Conservation (phyloP, 2,329 filamentous ascomycete species). For the Cladosporium sp. region DNA sequence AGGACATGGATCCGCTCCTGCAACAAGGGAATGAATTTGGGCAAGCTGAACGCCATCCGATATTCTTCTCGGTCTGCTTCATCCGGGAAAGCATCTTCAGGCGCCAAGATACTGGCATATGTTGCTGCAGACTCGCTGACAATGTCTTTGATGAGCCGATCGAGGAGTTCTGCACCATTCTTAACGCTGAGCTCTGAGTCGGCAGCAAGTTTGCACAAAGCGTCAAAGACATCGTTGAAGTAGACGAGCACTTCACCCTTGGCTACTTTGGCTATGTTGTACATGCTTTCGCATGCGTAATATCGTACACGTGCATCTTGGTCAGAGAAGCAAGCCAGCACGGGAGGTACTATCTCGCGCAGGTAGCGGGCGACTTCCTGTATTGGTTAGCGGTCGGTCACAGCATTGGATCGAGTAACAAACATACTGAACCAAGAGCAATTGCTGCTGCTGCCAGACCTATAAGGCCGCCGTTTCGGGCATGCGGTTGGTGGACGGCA, state of each 20-base stretch:
- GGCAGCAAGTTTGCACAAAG: slow-evolving; percentile 90
- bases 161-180: slow-evolving; percentile 91
- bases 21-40: slow-evolving; percentile 84
- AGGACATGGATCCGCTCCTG: slow-evolving; percentile 92
- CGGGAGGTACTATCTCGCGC: slow-evolving; percentile 89
- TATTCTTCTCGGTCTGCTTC: slow-evolving; percentile 42
- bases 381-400: slow-evolving; percentile 22
- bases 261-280: slow-evolving; percentile 98
- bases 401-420: too few relatives aligned
- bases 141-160: slow-evolving; percentile 93
- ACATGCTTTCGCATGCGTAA: slow-evolving; percentile 99
- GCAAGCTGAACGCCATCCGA: slow-evolving; percentile 86
- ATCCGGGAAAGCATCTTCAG: slow-evolving; percentile 37
- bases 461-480: slow-evolving; percentile 92
- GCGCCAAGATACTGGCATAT: slow-evolving; percentile 80
- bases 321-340: slow-evolving; percentile 94
- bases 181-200: slow-evolving; percentile 97
- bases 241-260: slow-evolving; percentile 96
- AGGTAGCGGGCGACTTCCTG: slow-evolving; percentile 90
- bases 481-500: slow-evolving; percentile 93
- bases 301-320: slow-evolving; percentile 97
- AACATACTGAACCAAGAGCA: slow-evolving; percentile 79
- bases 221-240: slow-evolving; percentile 98
- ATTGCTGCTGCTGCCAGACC: slow-evolving; percentile 94
- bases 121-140: slow-evolving; percentile 91